phyloP scores from a whole-genome alignment of 768 basidiomycete genomes.

The Termitomyces sp. region DNA sequence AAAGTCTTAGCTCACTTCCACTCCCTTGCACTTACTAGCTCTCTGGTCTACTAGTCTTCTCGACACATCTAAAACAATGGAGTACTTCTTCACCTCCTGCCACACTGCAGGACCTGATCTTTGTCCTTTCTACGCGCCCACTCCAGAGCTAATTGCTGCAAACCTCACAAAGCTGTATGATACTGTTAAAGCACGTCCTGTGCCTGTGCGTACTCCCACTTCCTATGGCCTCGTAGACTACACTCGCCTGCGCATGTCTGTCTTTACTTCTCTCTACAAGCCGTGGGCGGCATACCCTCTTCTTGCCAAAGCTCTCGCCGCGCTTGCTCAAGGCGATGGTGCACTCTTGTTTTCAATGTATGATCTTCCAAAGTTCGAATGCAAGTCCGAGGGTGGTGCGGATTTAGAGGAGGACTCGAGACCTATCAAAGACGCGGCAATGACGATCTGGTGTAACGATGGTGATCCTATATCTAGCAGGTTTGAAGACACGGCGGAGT shows the following conservation, averaged over 20 bases:
- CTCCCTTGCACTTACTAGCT: constrained; percentile 23
- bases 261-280: constrained; percentile 32
- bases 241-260: constrained; percentile 18
- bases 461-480: constrained; percentile 25
- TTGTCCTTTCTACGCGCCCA: constrained; percentile 38
- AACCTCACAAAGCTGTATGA: constrained; percentile 33
- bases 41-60: constrained; percentile 31
- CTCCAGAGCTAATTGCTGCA: constrained; percentile 26
- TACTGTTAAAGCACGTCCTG: constrained; percentile 25
- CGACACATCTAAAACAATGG: constrained; percentile 33
- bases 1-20: neutral
- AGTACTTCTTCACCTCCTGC: constrained; percentile 33
- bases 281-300: constrained; percentile 30
- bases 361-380: constrained; percentile 22
- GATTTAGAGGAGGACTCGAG: neutral
- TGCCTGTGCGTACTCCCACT: constrained; percentile 26
- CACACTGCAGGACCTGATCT: constrained; percentile 29
- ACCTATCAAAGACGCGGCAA: constrained; percentile 15
- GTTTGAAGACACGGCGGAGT: constrained; percentile 25
- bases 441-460: constrained; percentile 32
- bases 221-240: constrained; percentile 38
- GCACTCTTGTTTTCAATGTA: constrained; percentile 20
- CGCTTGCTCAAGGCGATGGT: constrained; percentile 29
- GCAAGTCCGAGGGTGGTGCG: constrained; percentile 25
- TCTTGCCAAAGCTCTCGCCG: constrained; percentile 33